Evolutionary conservation across 1,284 basidiomycete genomes (phyloP), one percentile per base, ranked within the genome.

Genomic region (Neotropicomus parvogracilis): DNA sequence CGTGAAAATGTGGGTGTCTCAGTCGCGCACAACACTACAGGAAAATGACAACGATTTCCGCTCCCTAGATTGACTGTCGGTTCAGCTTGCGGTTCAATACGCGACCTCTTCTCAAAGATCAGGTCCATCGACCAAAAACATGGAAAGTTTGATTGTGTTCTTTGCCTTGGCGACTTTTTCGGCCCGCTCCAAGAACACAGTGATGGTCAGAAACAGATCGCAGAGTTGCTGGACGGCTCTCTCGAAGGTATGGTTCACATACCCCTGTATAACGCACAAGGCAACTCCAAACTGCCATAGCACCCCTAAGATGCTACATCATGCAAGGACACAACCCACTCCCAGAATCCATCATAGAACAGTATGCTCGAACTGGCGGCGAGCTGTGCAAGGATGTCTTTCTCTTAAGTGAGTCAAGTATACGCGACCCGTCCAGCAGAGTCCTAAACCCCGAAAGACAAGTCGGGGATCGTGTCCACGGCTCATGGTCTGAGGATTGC

Each of bases 81-180:
- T 3, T 84, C 94, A 31, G 84, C 89, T 12, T 72, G 77, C n/a
- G 92, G 92, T 12, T 80, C 81, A 0, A 81, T 97, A 57, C 68
- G 71, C 34, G 79, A 83, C 13, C 72, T 97, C 14, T 85, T 91
- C 57, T 65, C 80, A 46, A 98, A 97, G 73, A 79, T 97, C 55
- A 83, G 81, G 44, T 75, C 83, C 17, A 95, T 98, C 60, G 84
- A 99, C 70, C 75, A 81, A 49, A 98, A 97, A 67, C 90, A 98
- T 69, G 95, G 95, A 47, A 92, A 91, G 59, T 99, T 99, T 64
- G 86, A 93, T 59, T 80, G 93, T 31, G 82, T 89, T 16, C 77
- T 99, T 37, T 88, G 93, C 56, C 73, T 82, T 3, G 95, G 95
- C 6, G 94, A 99, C 70, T 88, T 98, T 66, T 99, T 99, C 70